These are phyloP conservation scores for Colletotrichum salicis DNA, from an alignment of 2,329 filamentous ascomycete genomes.

Conservation along the genomic window DNA sequence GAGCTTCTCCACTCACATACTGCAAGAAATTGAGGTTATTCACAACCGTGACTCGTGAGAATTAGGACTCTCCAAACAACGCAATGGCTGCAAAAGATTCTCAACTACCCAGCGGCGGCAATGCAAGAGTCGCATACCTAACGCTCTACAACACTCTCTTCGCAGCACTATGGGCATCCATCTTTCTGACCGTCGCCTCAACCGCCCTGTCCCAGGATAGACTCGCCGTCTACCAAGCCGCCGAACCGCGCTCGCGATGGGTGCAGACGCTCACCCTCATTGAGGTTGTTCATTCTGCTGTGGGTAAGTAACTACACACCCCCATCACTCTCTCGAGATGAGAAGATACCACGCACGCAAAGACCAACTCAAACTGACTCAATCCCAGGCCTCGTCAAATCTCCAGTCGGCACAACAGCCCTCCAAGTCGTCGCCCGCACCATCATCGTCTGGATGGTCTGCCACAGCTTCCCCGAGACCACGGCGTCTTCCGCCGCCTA, in stretches of 20 bases:
- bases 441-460: constrained; percentile 88
- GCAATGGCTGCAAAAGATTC: neutral
- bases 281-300: constrained; percentile 83
- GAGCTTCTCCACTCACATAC: neutral
- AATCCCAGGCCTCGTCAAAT: constrained; percentile 78
- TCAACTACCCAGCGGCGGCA: neutral
- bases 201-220: constrained; percentile 65
- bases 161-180: constrained; percentile 79
- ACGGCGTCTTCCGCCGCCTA: constrained; percentile 65
- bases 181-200: constrained; percentile 73
- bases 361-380: neutral
- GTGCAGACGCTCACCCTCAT: constrained; percentile 85
- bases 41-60: neutral
- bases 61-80: neutral
- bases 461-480: constrained; percentile 77
- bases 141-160: constrained; percentile 86
- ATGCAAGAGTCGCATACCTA: constrained; percentile 67
- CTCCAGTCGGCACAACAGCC: constrained; percentile 83
- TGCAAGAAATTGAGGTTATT: neutral
- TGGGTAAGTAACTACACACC: constrained; percentile 65
- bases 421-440: constrained; percentile 92
- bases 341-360: neutral
- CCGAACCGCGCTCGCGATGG: constrained; percentile 76
- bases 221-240: constrained; percentile 66
- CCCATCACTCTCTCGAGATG: neutral